Conservation (phyloP, 2,329 filamentous ascomycete genomes). For the Aspergillus versicolor region DNA sequence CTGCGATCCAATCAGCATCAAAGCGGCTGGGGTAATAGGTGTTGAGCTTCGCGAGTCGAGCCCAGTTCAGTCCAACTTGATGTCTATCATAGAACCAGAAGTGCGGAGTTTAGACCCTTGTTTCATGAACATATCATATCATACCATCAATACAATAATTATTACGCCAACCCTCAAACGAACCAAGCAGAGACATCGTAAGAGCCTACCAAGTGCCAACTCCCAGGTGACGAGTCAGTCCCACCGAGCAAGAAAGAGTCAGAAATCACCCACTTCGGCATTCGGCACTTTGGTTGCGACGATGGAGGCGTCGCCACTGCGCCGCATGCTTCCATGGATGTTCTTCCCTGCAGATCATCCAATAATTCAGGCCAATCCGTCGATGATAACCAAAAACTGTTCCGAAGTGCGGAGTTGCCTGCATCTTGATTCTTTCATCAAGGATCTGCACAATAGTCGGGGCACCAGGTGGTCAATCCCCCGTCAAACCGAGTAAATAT, state of each 20-base stretch:
- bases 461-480: too few species aligned
- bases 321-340: neutral
- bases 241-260: too few species aligned
- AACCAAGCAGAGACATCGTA: too few species aligned
- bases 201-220: too few species aligned
- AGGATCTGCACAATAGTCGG: too few species aligned
- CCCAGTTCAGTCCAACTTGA: neutral
- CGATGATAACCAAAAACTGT: neutral
- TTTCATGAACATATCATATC: neutral
- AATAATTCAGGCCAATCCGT: neutral
- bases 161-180: neutral
- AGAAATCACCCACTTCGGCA: too few species aligned
- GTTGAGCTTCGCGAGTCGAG: neutral
- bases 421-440: too few species aligned
- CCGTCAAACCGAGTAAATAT: too few species aligned
- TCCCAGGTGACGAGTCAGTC: too few species aligned
- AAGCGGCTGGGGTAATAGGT: slow-evolving; percentile 2
- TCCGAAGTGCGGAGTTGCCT: too few species aligned
- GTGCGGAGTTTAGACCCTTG: neutral
- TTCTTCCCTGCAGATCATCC: neutral
- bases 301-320: too few species aligned
- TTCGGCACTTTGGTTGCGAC: too few species aligned
- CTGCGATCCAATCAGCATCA: neutral
- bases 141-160: neutral
- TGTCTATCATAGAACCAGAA: neutral